Evolutionary conservation across 2,329 filamentous ascomycete species (phyloP).

Genomic region (Parascedosporium putredinis): DNA sequence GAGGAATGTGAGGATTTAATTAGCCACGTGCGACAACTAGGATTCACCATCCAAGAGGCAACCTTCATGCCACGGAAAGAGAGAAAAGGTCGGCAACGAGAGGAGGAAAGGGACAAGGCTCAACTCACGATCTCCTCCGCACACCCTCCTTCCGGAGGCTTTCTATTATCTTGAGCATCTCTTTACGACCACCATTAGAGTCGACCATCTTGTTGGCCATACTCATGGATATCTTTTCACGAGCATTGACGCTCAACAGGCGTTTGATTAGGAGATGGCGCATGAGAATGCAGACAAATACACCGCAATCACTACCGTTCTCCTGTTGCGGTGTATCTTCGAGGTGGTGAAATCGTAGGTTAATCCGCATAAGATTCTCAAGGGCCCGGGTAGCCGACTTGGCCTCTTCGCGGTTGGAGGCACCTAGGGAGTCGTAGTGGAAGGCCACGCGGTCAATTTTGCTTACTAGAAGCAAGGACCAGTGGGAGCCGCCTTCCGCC

Average conservation of each 20-base stretch:
- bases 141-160: slow-evolving; percentile 79
- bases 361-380: slow-evolving; percentile 52
- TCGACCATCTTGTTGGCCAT: slow-evolving; percentile 79
- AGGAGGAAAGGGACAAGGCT: background rate
- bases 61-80: no score
- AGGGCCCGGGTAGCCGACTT: slow-evolving; percentile 60
- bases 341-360: slow-evolving; percentile 68
- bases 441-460: slow-evolving; percentile 85
- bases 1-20: background rate
- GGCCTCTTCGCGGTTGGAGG: slow-evolving; percentile 67
- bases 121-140: slow-evolving; percentile 65
- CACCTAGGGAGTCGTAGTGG: slow-evolving; percentile 84
- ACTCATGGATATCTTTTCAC: slow-evolving; percentile 88
- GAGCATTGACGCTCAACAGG: slow-evolving; percentile 66
- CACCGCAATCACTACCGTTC: slow-evolving; percentile 87
- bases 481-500: slow-evolving; percentile 87
- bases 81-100: background rate
- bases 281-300: slow-evolving; percentile 95
- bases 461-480: slow-evolving; percentile 85
- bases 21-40: no score
- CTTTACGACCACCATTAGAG: slow-evolving; percentile 68
- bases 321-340: slow-evolving; percentile 82
- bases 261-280: slow-evolving; percentile 80
- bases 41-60: no score
- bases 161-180: slow-evolving; percentile 87